Evolutionary conservation across 768 basidiomycete species (phyloP).

Genomic region (Pluteus cervinus): DNA sequence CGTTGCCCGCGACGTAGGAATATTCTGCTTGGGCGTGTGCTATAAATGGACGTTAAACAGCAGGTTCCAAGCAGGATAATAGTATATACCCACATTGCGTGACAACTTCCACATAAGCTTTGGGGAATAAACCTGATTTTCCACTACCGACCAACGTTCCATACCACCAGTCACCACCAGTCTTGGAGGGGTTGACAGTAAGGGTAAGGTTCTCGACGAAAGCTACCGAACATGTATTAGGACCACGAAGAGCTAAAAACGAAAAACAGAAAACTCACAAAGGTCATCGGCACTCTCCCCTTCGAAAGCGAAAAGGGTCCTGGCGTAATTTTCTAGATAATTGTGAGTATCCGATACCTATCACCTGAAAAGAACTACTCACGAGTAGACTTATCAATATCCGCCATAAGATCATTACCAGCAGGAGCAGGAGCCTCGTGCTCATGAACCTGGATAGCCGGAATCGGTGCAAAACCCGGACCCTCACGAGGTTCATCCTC

Average conservation of each 20-base stretch:
- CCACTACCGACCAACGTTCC: constrained; percentile 62
- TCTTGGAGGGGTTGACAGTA: constrained; percentile 79
- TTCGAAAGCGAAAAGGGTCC: constrained; percentile 80
- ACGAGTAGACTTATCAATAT: constrained; percentile 67
- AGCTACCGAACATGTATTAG: constrained; percentile 31
- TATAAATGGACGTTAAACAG: constrained; percentile 15
- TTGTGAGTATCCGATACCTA: constrained; percentile 6
- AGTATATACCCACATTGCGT: constrained; percentile 47
- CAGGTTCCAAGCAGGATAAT: background rate
- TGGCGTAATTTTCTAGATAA: constrained; percentile 63
- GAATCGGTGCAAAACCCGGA: constrained; percentile 29
- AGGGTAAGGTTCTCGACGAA: constrained; percentile 80
- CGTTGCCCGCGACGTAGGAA: constrained; percentile 58
- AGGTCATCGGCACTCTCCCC: constrained; percentile 88
- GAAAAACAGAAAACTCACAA: constrained; percentile 39
- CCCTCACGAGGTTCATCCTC: constrained; percentile 56
- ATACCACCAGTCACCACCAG: constrained; percentile 91
- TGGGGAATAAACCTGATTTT: constrained; percentile 84
- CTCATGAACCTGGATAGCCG: constrained; percentile 54
- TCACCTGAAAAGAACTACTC: constrained; percentile 15
- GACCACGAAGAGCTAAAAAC: constrained; percentile 4
- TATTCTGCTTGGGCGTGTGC: constrained; percentile 78
- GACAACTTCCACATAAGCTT: constrained; percentile 76
- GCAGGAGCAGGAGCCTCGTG: constrained; percentile 25
- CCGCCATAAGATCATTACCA: constrained; percentile 51